A percentile compares a stretch with the other conserved stretches of the same genome.
Evolutionary conservation across 805 yeast genomes (phyloP).

Genomic region (Metschnikowia arizonensis): DNA sequence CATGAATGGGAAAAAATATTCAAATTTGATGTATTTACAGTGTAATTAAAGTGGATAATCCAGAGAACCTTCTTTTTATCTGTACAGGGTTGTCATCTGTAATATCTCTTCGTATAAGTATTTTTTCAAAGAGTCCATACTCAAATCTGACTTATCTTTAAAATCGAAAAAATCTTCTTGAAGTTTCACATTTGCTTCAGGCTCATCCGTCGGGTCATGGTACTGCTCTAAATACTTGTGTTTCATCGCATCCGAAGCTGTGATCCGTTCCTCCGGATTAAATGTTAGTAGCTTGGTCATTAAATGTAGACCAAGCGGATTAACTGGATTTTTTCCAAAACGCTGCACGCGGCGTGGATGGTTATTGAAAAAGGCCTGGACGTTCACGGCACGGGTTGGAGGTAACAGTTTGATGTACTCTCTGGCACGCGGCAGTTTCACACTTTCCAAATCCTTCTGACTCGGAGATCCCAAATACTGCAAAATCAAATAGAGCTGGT

Average conservation of each 20-base stretch:
- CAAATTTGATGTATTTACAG: background rate
- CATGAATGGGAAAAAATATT: background rate
- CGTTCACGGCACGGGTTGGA: slow-evolving; percentile 4
- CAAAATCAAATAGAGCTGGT: slow-evolving; percentile 62
- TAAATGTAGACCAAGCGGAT: slow-evolving; percentile 15
- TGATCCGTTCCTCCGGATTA: slow-evolving; percentile 13
- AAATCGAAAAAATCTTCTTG: slow-evolving; percentile 17
- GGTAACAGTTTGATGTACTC: slow-evolving; percentile 18
- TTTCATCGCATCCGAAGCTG: slow-evolving; percentile 12
- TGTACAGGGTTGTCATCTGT: slow-evolving; percentile 7
- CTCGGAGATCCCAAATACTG: slow-evolving; percentile 70
- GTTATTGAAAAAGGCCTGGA: slow-evolving; percentile 5
- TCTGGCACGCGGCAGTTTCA: slow-evolving; percentile 16
- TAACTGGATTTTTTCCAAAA: slow-evolving; percentile 13
- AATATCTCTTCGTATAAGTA: slow-evolving; percentile 15
- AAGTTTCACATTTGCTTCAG: slow-evolving; percentile 11
- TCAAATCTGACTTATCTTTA: slow-evolving; percentile 10
- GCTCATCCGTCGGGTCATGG: slow-evolving; percentile 18
- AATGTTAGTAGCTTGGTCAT: slow-evolving; percentile 14
- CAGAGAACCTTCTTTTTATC: background rate
- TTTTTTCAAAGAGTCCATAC: slow-evolving; percentile 12
- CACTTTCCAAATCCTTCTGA: slow-evolving; percentile 15
- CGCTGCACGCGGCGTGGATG: slow-evolving; percentile 15
- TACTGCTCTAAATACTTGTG: slow-evolving; percentile 16
- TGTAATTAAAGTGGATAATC: too few species aligned